Evolutionary conservation across 2,329 filamentous ascomycete genomes (phyloP).

Genomic region (Myriosclerotinia scirpicola): DNA sequence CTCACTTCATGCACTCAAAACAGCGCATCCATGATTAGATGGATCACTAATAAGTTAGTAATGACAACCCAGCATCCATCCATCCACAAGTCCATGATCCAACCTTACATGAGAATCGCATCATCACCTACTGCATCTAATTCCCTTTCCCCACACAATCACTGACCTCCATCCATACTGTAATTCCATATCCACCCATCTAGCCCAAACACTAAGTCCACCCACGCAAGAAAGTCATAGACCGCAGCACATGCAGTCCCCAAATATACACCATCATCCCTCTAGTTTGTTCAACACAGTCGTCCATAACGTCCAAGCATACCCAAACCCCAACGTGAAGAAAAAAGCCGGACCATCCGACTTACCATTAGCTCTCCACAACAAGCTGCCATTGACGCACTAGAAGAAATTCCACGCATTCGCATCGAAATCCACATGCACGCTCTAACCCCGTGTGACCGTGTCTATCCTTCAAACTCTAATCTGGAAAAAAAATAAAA

Average conservation of each 20-base stretch:
- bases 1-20: slow-evolving; percentile 12
- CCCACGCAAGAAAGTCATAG: neutral
- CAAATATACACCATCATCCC: neutral
- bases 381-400: neutral
- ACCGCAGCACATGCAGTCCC: neutral
- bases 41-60: neutral
- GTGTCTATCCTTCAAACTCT: neutral
- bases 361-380: neutral
- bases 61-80: neutral
- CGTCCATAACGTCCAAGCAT: neutral
- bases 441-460: neutral
- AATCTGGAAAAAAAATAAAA: neutral
- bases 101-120: slow-evolving; percentile 12
- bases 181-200: neutral
- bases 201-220: neutral
- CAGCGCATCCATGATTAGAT: slow-evolving; percentile 1
- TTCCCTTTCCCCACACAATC: slow-evolving; percentile 6
- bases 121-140: neutral
- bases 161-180: neutral
- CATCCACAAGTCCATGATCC: neutral
- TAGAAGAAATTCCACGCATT: neutral
- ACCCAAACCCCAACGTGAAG: neutral
- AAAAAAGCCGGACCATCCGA: neutral
- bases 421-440: neutral
- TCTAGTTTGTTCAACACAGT: neutral